Evolutionary conservation across 1,139 yeast genomes (phyloP).

Genomic region (Lodderomyces jiufengensis): DNA sequence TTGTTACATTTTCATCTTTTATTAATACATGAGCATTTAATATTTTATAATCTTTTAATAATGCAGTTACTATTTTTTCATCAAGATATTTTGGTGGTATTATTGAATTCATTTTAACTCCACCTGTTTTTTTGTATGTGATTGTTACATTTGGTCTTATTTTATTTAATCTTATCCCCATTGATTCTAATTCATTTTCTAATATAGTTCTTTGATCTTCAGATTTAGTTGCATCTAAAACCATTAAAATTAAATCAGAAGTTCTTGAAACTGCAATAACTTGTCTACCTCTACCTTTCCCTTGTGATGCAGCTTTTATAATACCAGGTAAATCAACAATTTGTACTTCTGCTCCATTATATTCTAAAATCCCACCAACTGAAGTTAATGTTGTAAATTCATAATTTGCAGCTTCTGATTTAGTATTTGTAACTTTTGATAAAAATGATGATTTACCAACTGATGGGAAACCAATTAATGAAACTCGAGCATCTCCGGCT

Average conservation of each 20-base stretch:
- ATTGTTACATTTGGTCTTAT: slow-evolving; percentile 77
- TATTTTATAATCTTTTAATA: slow-evolving; percentile 81
- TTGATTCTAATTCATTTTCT: slow-evolving; percentile 87
- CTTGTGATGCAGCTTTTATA: slow-evolving; percentile 94
- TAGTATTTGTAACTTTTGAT: slow-evolving; percentile 84
- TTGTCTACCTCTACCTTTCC: slow-evolving; percentile 96
- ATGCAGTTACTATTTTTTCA: slow-evolving; percentile 73
- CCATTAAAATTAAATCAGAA: slow-evolving; percentile 89
- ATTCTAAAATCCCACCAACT: slow-evolving; percentile 91
- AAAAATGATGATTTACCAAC: slow-evolving; percentile 94
- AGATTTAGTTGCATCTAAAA: slow-evolving; percentile 91
- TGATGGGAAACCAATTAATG: slow-evolving; percentile 93
- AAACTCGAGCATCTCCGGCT: slow-evolving; percentile 95
- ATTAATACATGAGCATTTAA: slow-evolving; percentile 92
- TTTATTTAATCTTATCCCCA: slow-evolving; percentile 87
- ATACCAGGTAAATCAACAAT: slow-evolving; percentile 96
- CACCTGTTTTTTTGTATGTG: slow-evolving; percentile 84
- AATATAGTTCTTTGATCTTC: slow-evolving; percentile 81
- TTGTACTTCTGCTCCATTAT: slow-evolving; percentile 96
- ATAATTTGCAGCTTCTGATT: slow-evolving; percentile 91
- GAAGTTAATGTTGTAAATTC: slow-evolving; percentile 96
- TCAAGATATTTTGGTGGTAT: slow-evolving; percentile 79
- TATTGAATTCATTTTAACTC: slow-evolving; percentile 77
- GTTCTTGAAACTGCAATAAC: slow-evolving; percentile 96
- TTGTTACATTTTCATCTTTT: slow-evolving; percentile 83